Percentiles rank a stretch among this genome's conserved stretches.
Evolutionary conservation across 164 flowering plant genomes (phyloP).

Genomic region (Warburgia ugandensis): DNA sequence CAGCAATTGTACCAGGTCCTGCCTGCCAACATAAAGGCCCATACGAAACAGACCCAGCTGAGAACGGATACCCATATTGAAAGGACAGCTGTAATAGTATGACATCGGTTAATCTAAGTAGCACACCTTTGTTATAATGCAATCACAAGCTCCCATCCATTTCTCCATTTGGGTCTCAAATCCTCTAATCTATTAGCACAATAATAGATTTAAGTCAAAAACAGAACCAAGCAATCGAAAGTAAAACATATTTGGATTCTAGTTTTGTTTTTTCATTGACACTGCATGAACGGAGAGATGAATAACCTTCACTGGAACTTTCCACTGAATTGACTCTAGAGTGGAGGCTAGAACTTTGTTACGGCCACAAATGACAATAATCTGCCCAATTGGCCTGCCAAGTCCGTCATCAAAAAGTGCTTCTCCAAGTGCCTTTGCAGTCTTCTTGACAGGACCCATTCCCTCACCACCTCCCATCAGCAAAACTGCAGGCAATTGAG

Average conservation of each 20-base stretch:
- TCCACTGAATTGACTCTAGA: slow-evolving; percentile 60
- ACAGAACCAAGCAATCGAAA: too few relatives aligned
- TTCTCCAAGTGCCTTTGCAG: slow-evolving; percentile 79
- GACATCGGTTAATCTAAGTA: too few relatives aligned
- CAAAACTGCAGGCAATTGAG: slow-evolving; percentile 73
- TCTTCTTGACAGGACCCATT: slow-evolving; percentile 94
- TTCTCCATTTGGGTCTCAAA: slow-evolving; percentile 94
- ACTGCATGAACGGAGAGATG: not conserved
- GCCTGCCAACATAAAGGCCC: slow-evolving; percentile 38
- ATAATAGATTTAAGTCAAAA: too few relatives aligned
- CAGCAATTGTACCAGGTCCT: slow-evolving; percentile 98
- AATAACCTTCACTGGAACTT: slow-evolving; percentile 80
- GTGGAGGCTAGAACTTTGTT: slow-evolving; percentile 54
- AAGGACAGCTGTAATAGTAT: too few relatives aligned
- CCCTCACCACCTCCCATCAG: slow-evolving; percentile 99
- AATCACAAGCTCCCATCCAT: slow-evolving; percentile 99
- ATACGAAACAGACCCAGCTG: too few relatives aligned
- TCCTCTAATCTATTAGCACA: slow-evolving; percentile 55
- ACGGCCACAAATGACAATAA: slow-evolving; percentile 81
- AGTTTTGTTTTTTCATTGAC: not conserved
- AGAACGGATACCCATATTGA: too few relatives aligned
- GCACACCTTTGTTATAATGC: slow-evolving; percentile 87
- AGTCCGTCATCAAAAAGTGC: slow-evolving; percentile 51
- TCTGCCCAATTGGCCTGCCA: slow-evolving; percentile 69
- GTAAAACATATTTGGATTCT: not conserved